phyloP scores from a whole-genome alignment of 2,329 filamentous ascomycete genomes.

The Pseudogymnoascus pannorum region DNA sequence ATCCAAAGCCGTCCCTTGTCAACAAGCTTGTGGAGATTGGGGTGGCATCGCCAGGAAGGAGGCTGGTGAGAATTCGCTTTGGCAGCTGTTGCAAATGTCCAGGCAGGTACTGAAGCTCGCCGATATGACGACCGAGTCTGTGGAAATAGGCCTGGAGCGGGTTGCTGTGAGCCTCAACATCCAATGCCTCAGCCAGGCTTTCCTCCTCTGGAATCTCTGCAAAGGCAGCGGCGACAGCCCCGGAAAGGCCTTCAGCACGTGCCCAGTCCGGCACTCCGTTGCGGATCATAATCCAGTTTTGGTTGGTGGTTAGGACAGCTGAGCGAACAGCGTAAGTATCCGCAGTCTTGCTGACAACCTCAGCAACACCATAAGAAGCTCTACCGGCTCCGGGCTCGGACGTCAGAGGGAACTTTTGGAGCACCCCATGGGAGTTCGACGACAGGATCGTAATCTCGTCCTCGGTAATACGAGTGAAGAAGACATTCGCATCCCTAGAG shows the following conservation, averaged over 20 bases:
- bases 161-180: slow-evolving; percentile 80
- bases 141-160: slow-evolving; percentile 77
- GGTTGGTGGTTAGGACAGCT: slow-evolving; percentile 58
- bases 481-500: slow-evolving; percentile 72
- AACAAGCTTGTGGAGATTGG: slow-evolving; percentile 39
- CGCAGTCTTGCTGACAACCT: slow-evolving; percentile 65
- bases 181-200: slow-evolving; percentile 69
- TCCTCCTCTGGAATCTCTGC: slow-evolving; percentile 68
- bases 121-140: slow-evolving; percentile 71
- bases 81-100: slow-evolving; percentile 65
- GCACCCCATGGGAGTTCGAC: slow-evolving; percentile 66
- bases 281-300: slow-evolving; percentile 76
- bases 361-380: slow-evolving; percentile 65
- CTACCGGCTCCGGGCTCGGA: slow-evolving; percentile 34
- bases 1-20: slow-evolving; percentile 72
- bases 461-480: slow-evolving; percentile 75
- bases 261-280: slow-evolving; percentile 78
- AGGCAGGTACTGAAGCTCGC: slow-evolving; percentile 71
- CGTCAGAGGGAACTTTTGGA: slow-evolving; percentile 66
- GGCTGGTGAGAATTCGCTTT: slow-evolving; percentile 56
- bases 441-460: slow-evolving; percentile 68
- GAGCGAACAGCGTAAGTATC: slow-evolving; percentile 70
- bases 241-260: slow-evolving; percentile 74
- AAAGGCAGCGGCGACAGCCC: slow-evolving; percentile 71
- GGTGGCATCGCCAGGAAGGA: slow-evolving; percentile 46